Percentiles rank a stretch among this genome's conserved stretches.
Conservation (phyloP, 345 rosid species). For the Dovyalis caffra region DNA sequence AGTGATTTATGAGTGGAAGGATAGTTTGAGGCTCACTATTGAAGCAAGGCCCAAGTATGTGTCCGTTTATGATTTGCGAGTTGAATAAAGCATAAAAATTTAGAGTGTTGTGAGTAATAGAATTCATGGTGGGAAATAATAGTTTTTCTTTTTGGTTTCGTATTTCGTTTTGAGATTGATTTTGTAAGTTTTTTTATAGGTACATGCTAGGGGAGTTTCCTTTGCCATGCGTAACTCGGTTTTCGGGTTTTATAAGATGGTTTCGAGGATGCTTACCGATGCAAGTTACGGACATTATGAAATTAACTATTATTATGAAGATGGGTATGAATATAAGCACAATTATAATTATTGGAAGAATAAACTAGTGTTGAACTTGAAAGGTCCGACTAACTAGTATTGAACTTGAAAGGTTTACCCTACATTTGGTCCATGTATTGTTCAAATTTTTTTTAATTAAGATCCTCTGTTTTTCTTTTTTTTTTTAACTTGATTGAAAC, state of each 20-base stretch:
- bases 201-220: slow-evolving; percentile 87
- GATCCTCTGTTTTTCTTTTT: too few relatives aligned
- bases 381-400: too few relatives aligned
- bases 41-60: slow-evolving; percentile 66
- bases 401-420: too few relatives aligned
- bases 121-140: neutral
- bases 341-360: slow-evolving; percentile 85
- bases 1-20: too few relatives aligned
- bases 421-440: too few relatives aligned
- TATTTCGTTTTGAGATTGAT: neutral
- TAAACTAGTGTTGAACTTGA: too few relatives aligned
- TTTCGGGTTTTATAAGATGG: slow-evolving; percentile 77
- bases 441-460: too few relatives aligned
- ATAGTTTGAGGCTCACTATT: slow-evolving; percentile 60
- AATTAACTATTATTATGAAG: slow-evolving; percentile 70
- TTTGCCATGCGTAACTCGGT: slow-evolving; percentile 72
- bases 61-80: slow-evolving; percentile 96
- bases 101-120: slow-evolving; percentile 57
- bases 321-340: slow-evolving; percentile 74
- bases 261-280: slow-evolving; percentile 56
- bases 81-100: slow-evolving; percentile 91
- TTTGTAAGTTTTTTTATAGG: slow-evolving; percentile 40
- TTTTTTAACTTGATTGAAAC: too few relatives aligned
- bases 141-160: neutral
- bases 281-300: slow-evolving; percentile 81